Evolutionary conservation across 805 yeast genomes (phyloP).

Genomic region (Candida insectalens): DNA sequence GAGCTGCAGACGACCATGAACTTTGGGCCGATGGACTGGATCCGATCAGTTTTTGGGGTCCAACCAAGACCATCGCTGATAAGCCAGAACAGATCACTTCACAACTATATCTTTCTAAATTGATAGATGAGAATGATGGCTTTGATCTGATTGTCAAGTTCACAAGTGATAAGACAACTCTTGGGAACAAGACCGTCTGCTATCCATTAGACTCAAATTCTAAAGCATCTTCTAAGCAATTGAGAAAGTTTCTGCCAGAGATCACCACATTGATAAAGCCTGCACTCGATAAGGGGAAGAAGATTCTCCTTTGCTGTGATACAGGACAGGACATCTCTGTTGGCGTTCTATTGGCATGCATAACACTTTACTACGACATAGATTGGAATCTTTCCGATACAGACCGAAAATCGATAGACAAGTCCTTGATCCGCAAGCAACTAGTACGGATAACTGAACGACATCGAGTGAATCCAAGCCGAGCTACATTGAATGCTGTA

Average conservation of each 20-base stretch:
- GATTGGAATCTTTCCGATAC: conserved; percentile 27
- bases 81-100: too few relatives aligned
- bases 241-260: conserved; percentile 38
- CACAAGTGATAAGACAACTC: neutral
- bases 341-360: conserved; percentile 44
- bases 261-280: conserved; percentile 25
- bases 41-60: conserved; percentile 49
- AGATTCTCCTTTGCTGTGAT: conserved; percentile 45
- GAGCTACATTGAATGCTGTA: conserved; percentile 68
- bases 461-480: conserved; percentile 59
- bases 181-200: too few relatives aligned
- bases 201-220: conserved; percentile 16
- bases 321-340: conserved; percentile 58
- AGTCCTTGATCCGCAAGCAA: conserved; percentile 32
- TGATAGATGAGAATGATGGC: conserved; percentile 15
- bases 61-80: conserved; percentile 19
- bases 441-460: conserved; percentile 38
- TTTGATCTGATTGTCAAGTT: conserved; percentile 4
- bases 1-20: conserved; percentile 94
- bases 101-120: conserved; percentile 23
- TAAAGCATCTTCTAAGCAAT: conserved; percentile 59
- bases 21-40: conserved; percentile 59
- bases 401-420: conserved; percentile 5
- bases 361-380: conserved; percentile 35
- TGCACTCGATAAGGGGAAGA: conserved; percentile 5